These are phyloP conservation scores for Stylonectria norvegica DNA, from an alignment of 2,329 filamentous ascomycete genomes.

Conservation along the genomic window DNA sequence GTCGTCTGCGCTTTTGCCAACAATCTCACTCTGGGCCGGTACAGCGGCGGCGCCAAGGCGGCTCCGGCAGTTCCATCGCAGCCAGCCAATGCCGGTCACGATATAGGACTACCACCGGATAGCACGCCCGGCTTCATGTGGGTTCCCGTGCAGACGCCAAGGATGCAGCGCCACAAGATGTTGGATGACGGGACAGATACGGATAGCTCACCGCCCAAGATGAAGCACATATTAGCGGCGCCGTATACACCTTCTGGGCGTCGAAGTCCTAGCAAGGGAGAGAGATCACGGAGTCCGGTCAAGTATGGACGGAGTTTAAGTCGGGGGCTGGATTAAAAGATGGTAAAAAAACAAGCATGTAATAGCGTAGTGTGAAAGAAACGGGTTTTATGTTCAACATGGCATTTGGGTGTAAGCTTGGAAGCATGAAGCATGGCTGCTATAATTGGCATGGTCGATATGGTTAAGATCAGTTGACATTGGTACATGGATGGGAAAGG, in stretches of 20 bases:
- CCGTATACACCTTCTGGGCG: constrained; percentile 45
- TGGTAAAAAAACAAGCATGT: constrained; percentile 9
- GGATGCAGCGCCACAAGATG: constrained; percentile 40
- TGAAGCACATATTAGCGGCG: constrained; percentile 41
- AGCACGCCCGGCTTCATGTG: constrained; percentile 45
- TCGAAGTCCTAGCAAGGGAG: constrained; percentile 48
- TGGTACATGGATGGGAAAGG: too few relatives aligned
- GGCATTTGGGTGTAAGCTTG: too few relatives aligned
- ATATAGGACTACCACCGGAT: constrained; percentile 27
- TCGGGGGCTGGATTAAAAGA: too few relatives aligned
- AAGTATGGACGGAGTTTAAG: constrained; percentile 41
- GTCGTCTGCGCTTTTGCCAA: constrained; percentile 48
- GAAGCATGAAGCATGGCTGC: too few relatives aligned
- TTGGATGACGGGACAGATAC: constrained; percentile 49
- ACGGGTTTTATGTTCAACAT: too few relatives aligned
- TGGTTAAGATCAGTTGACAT: too few relatives aligned
- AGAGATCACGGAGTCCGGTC: constrained; percentile 46
- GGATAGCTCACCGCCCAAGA: constrained; percentile 46
- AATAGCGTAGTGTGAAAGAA: constrained; percentile 6
- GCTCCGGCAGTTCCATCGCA: constrained; percentile 25
- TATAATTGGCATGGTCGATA: too few relatives aligned
- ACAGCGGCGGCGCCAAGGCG: constrained; percentile 26
- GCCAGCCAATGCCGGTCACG: constrained; percentile 17
- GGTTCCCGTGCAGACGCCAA: constrained; percentile 50
- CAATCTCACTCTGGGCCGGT: constrained; percentile 44